Evolutionary conservation across 345 rosid species (phyloP).

Genomic region (Corymbia maculata): DNA sequence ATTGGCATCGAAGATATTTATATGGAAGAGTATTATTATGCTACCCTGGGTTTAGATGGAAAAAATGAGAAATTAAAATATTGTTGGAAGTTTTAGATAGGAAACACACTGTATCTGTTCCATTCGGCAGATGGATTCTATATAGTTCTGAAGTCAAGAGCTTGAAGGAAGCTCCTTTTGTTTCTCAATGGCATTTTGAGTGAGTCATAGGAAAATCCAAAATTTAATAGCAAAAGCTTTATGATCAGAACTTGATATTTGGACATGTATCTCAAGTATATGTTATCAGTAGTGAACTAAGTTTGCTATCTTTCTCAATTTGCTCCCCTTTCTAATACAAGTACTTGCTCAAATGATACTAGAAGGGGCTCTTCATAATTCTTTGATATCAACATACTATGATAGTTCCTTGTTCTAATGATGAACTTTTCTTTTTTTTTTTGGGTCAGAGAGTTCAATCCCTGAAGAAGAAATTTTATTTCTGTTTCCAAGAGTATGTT

Average conservation of each 20-base stretch:
- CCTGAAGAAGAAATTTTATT: slow-evolving; percentile 89
- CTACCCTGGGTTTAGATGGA: not conserved
- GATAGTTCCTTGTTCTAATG: slow-evolving; percentile 1
- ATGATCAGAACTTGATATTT: too few species aligned
- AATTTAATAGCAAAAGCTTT: too few species aligned
- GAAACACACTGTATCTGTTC: not conserved
- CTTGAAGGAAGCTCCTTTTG: not conserved
- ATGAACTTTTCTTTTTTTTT: not conserved
- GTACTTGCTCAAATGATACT: not conserved
- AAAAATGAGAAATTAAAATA: too few species aligned
- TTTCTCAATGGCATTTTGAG: not conserved
- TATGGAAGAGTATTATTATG: not conserved
- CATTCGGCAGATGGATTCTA: not conserved
- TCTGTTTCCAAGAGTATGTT: slow-evolving; percentile 85
- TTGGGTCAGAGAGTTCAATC: slow-evolving; percentile 55
- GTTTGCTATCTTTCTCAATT: too few species aligned
- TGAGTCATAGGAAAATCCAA: not conserved
- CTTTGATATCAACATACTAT: not conserved
- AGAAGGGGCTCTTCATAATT: not conserved
- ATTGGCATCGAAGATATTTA: not conserved
- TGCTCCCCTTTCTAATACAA: too few species aligned
- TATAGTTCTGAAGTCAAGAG: not conserved
- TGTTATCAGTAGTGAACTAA: too few species aligned
- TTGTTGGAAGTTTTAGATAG: not conserved
- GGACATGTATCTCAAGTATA: too few species aligned